Percentiles rank a stretch among this genome's conserved stretches.
These are phyloP conservation scores for Conringia planisiliqua DNA, from an alignment of 345 rosid species.

Conservation along the genomic window DNA sequence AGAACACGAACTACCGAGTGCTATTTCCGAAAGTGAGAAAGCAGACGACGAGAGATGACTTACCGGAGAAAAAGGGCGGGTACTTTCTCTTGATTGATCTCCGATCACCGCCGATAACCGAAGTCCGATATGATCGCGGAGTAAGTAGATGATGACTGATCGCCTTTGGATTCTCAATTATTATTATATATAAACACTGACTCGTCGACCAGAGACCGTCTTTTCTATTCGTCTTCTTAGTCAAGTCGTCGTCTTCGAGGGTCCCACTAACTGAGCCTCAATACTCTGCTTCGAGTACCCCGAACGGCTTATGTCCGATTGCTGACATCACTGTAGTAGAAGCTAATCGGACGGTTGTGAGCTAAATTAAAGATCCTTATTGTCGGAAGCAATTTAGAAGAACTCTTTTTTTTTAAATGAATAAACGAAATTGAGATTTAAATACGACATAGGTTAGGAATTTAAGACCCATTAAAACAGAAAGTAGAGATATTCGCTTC, in stretches of 20 bases:
- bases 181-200: background rate
- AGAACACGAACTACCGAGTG: background rate
- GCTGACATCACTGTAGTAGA: background rate
- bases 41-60: background rate
- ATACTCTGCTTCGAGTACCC: constrained; percentile 14
- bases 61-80: background rate
- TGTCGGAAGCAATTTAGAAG: background rate
- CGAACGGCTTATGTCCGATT: background rate
- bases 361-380: too few relatives aligned
- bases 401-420: background rate
- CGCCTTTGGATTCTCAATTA: background rate
- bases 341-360: constrained; percentile 10
- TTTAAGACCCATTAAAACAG: background rate
- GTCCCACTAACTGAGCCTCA: background rate
- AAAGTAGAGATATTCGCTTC: background rate
- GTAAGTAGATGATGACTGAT: background rate
- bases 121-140: background rate
- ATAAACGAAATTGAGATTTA: background rate
- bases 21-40: background rate
- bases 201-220: background rate
- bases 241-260: constrained; percentile 13
- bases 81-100: background rate
- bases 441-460: background rate
- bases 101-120: background rate
- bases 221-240: background rate